A percentile compares a stretch with the other conserved stretches of the same genome.
Evolutionary conservation across 768 basidiomycete genomes (phyloP).

Genomic region (Hericium erinaceus): DNA sequence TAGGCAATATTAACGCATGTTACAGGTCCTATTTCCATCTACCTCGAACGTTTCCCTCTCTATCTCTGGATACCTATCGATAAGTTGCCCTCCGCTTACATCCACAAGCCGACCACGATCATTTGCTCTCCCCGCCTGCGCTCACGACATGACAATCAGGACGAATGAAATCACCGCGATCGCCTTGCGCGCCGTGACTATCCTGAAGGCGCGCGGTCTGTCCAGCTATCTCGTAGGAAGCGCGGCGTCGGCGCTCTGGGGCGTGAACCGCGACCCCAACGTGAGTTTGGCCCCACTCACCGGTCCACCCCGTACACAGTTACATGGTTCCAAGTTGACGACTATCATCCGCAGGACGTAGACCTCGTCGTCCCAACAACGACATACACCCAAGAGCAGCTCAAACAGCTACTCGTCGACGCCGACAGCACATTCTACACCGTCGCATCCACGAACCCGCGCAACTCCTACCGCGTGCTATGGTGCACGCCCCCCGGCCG

Average conservation of each 20-base stretch:
- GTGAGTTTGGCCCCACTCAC: constrained; percentile 1
- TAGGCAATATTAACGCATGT: no score
- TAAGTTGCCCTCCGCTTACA: no score
- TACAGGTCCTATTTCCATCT: no score
- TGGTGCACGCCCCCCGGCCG: constrained; percentile 22
- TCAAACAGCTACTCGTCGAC: constrained; percentile 30
- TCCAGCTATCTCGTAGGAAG: constrained; percentile 18
- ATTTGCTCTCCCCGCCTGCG: no score
- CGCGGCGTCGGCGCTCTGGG: constrained; percentile 15
- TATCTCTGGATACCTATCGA: no score
- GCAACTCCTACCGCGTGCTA: constrained; percentile 32
- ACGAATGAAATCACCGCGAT: constrained; percentile 9
- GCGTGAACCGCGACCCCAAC: constrained; percentile 14
- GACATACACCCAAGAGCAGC: constrained; percentile 23
- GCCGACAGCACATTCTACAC: constrained; percentile 28
- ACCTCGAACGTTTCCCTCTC: no score
- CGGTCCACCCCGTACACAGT: no score
- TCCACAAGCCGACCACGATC: no score
- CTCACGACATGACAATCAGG: no score
- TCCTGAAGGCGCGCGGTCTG: constrained; percentile 8
- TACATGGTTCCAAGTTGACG: background rate
- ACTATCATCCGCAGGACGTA: constrained; percentile 28
- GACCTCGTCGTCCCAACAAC: constrained; percentile 35
- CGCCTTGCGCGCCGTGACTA: constrained; percentile 7
- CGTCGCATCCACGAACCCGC: constrained; percentile 27